A percentile compares a stretch with the other conserved stretches of the same genome.
Conservation (phyloP, 768 basidiomycete species). For the Phaffia tasmanica region DNA sequence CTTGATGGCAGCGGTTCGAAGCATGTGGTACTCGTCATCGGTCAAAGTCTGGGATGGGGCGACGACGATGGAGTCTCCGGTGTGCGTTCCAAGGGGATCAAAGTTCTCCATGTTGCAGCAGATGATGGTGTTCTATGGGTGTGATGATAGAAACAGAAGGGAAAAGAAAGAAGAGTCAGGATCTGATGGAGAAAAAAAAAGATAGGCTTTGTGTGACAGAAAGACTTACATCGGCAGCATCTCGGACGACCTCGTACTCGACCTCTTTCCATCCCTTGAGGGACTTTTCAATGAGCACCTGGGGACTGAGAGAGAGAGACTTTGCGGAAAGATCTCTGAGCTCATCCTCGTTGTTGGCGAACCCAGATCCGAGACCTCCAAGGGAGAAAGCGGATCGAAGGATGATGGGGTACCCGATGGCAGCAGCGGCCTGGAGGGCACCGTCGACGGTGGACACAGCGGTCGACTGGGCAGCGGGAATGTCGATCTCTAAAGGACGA, state of each 20-base stretch:
- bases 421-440: conserved; percentile 78
- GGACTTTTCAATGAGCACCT: conserved; percentile 90
- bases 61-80: conserved; percentile 97
- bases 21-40: conserved; percentile 98
- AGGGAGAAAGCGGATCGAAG: conserved; percentile 88
- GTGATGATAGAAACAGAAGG: conserved; percentile 5
- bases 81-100: conserved; percentile 96
- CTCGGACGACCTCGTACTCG: conserved; percentile 97
- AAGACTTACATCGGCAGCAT: conserved; percentile 77
- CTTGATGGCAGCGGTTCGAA: conserved; percentile 93
- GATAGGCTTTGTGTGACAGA: background rate
- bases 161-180: background rate
- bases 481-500: conserved; percentile 69
- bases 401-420: conserved; percentile 94
- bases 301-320: conserved; percentile 77
- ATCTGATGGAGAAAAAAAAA: background rate
- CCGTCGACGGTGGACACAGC: conserved; percentile 93
- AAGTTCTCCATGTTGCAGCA: conserved; percentile 71
- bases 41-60: conserved; percentile 96
- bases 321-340: conserved; percentile 87
- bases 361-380: conserved; percentile 95
- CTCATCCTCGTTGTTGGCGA: conserved; percentile 89
- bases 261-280: conserved; percentile 99
- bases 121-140: conserved; percentile 81
- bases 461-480: conserved; percentile 87